These are phyloP conservation scores for Sordariomycetes sp. DNA, from an alignment of 2,329 filamentous ascomycete species.

Conservation along the genomic window DNA sequence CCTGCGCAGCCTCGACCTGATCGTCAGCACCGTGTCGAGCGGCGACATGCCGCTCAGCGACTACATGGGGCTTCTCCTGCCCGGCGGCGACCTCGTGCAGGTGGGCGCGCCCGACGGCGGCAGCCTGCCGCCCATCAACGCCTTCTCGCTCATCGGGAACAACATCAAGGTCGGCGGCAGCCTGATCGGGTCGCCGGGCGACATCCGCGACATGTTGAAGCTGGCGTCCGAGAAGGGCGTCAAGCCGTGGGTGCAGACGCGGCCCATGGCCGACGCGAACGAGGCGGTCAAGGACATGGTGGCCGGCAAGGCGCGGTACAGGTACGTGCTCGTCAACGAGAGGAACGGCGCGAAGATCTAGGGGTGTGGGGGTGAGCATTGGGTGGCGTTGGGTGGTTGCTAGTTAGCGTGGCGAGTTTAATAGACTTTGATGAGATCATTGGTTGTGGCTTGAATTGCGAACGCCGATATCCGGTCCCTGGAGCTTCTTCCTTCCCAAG, in stretches of 20 bases:
- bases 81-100: slow-evolving; percentile 52
- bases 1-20: slow-evolving; percentile 41
- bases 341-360: slow-evolving; percentile 1
- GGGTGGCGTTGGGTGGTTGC: background rate
- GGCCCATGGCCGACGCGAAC: slow-evolving; percentile 45
- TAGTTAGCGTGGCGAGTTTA: background rate
- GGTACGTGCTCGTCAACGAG: slow-evolving; percentile 35
- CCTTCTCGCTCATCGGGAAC: slow-evolving; percentile 45
- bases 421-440: background rate
- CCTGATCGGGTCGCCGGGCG: slow-evolving; percentile 34
- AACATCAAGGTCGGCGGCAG: slow-evolving; percentile 37
- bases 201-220: slow-evolving; percentile 49
- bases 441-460: too few relatives aligned
- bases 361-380: background rate
- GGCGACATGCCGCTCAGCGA: slow-evolving; percentile 45
- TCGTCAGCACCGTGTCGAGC: slow-evolving; percentile 45
- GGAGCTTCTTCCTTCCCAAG: too few relatives aligned
- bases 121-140: slow-evolving; percentile 24
- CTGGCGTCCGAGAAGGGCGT: slow-evolving; percentile 46
- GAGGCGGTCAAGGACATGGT: slow-evolving; percentile 43
- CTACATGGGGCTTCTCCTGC: slow-evolving; percentile 50
- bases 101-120: slow-evolving; percentile 10
- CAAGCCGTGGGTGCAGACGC: slow-evolving; percentile 44
- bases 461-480: too few relatives aligned
- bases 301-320: slow-evolving; percentile 35